Conservation (phyloP, 176 grass and related monocot genomes). For the Saccharum officinarum region DNA sequence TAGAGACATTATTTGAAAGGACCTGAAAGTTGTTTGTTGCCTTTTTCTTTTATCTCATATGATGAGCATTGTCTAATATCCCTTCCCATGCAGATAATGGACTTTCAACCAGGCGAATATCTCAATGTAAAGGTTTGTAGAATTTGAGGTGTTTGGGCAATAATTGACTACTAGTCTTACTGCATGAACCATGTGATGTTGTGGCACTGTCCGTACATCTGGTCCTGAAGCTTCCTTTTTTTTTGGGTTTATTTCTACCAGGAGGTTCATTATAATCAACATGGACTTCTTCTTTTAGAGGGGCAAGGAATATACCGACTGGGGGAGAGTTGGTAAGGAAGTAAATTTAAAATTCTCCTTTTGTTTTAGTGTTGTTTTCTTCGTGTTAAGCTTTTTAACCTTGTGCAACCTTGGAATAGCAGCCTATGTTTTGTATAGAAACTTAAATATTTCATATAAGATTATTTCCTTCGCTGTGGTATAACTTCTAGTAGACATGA, state of each 20-base stretch:
- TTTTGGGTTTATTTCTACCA: constrained; percentile 41
- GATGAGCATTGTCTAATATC: constrained; percentile 19
- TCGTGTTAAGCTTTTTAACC: not conserved
- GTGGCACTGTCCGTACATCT: not conserved
- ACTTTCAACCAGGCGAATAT: constrained; percentile 98
- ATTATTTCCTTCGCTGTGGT: not conserved
- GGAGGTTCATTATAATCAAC: constrained; percentile 99
- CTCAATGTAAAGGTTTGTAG: constrained; percentile 92
- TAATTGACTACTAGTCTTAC: not conserved
- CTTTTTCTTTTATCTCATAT: constrained; percentile 5
- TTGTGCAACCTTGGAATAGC: constrained; percentile 14
- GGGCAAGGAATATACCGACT: constrained; percentile 97
- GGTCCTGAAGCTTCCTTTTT: constrained; percentile 20
- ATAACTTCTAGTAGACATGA: constrained; percentile 21
- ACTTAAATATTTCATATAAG: constrained; percentile 2
- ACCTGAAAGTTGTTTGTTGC: not conserved
- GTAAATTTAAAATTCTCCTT: constrained; percentile 8
- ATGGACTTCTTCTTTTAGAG: constrained; percentile 86
- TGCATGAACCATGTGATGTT: not conserved
- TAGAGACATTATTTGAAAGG: not conserved
- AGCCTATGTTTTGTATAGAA: not conserved
- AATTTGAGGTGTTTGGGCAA: not conserved
- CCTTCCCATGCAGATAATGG: constrained; percentile 76
- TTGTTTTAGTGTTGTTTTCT: constrained; percentile 19
- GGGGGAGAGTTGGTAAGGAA: constrained; percentile 82